Evolutionary conservation across 768 basidiomycete genomes (phyloP), one percentile per base, ranked within the genome.

Genomic region (Suillus cothurnatus): DNA sequence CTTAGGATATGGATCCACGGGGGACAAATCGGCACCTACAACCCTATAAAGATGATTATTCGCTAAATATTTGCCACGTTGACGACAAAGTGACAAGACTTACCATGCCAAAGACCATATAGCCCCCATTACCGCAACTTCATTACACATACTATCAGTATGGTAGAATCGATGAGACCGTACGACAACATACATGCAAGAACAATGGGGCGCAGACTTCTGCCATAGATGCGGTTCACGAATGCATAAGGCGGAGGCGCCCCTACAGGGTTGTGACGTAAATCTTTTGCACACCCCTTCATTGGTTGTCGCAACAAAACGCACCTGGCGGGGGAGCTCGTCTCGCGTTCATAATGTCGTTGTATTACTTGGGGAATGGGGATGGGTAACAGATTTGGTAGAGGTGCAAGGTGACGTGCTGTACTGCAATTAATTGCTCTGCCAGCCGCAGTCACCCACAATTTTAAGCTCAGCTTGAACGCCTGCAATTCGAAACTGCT

Each of bases 101-200:
- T 73, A 92, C 91, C 84, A 84, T 65, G 86, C 76, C 11, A 93
- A 75, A 28, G 84, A 71, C 88, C 90, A 93, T 19, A 92, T 63
- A 7, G 82, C 85, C 28, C 78, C 80, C 28, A 88, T 38, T 52
- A 83, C 65, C 2, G 83, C 78, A 58, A 74, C 82, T 82, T 36
- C 11, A 23, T 15, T 9, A 50, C 17, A 39, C 31, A 64, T 34
- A 69, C 63, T 39, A 31, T 55, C 28, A 21, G 26, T 17, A 28
- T 59, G 14, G 49, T 31, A 9, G 14, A n/a, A 12, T 38, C 8
- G 55, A 31, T 61, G 9, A 53, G 12, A 60, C 7, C 19, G 69
- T 73, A 31, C 28, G 19, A 31, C 49, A 80, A 85, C 79, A 49
- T 66, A 79, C 71, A 82, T 63, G 73, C 68, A 26, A 81, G 65